phyloP scores from a whole-genome alignment of 345 rosid species.

The Microthlaspi erraticum region DNA sequence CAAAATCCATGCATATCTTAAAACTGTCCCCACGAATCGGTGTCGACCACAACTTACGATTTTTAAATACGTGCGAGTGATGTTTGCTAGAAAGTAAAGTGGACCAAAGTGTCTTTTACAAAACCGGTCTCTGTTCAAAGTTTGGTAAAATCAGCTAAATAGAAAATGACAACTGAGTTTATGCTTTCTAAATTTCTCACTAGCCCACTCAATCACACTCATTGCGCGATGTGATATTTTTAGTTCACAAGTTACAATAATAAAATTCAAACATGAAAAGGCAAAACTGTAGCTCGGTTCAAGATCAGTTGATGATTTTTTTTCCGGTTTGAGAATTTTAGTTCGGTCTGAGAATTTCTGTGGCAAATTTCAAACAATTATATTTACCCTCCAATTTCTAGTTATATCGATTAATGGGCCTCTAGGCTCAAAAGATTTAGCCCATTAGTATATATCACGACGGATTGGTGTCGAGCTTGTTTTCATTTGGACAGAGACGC shows the following conservation, averaged over 20 bases:
- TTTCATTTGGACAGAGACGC: too few relatives aligned
- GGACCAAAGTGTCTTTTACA: conserved; percentile 20
- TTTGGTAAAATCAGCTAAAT: conserved; percentile 35
- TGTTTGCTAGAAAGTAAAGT: conserved; percentile 33
- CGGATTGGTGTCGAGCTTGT: too few relatives aligned
- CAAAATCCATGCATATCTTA: conserved; percentile 29
- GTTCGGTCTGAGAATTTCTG: too few relatives aligned
- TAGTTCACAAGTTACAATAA: background rate
- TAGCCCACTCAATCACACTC: conserved; percentile 2
- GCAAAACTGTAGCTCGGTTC: too few relatives aligned
- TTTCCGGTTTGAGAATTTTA: too few relatives aligned
- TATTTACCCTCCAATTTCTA: too few relatives aligned
- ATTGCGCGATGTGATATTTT: background rate
- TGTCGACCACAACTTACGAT: conserved; percentile 31
- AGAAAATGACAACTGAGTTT: conserved; percentile 26
- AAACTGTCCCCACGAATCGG: conserved; percentile 28
- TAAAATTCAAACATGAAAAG: too few relatives aligned
- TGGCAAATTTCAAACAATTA: too few relatives aligned
- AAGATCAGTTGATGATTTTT: too few relatives aligned
- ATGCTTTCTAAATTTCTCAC: conserved; percentile 8
- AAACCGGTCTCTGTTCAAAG: conserved; percentile 21
- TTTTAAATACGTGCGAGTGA: conserved; percentile 18
- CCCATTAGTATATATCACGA: background rate
- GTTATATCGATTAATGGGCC: background rate
- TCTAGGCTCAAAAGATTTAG: background rate